A percentile compares a stretch with the other conserved stretches of the same genome.
These are phyloP conservation scores for Nannochloropsis granulata DNA, from an alignment of 108 stramenopile species.

Conservation along the genomic window DNA sequence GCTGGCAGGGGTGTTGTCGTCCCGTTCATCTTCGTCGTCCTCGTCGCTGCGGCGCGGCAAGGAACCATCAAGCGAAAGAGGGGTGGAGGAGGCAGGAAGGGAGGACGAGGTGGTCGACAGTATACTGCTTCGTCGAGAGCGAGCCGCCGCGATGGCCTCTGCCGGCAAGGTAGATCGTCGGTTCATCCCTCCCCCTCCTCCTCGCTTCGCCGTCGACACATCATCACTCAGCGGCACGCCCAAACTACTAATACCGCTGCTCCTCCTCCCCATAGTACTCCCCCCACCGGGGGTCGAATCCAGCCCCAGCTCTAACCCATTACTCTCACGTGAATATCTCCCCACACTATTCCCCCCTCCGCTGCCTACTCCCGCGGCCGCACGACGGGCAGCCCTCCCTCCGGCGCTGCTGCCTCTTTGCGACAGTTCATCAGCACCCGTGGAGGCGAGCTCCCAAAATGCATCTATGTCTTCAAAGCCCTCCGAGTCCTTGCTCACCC, in stretches of 20 bases:
- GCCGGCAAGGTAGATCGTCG: neutral
- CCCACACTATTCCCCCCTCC: neutral
- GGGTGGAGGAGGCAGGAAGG: neutral
- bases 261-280: neutral
- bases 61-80: neutral
- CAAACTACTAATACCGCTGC: neutral
- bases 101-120: neutral
- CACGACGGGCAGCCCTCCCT: neutral
- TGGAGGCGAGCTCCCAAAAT: conserved; percentile 9
- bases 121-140: neutral
- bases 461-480: conserved; percentile 23
- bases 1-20: neutral
- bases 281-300: neutral
- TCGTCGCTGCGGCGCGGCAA: neutral
- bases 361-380: neutral
- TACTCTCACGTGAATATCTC: neutral
- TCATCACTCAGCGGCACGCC: neutral
- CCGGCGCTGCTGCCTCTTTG: neutral
- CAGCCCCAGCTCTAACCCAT: neutral
- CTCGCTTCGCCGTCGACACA: neutral
- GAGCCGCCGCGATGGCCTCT: neutral
- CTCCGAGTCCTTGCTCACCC: conserved; percentile 12
- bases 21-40: neutral
- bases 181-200: neutral
- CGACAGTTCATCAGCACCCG: neutral